Base-by-base conservation (phyloP, 208 protist species). In the Leishmania major region DNA sequence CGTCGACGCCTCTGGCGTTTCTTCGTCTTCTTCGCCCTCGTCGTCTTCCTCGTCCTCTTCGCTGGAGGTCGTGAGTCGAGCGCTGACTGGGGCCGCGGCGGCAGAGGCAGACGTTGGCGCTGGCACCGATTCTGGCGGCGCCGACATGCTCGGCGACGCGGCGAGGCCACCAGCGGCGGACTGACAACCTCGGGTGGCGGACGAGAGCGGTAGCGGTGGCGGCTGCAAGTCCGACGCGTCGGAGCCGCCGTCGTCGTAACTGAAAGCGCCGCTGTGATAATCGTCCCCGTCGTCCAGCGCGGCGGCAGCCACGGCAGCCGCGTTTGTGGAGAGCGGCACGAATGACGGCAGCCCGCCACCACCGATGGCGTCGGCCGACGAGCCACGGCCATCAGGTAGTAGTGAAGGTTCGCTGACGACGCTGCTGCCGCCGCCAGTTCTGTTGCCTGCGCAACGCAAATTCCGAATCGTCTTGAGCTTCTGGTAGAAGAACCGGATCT, bases 401-500 rank as follows among this genome's bases (percentile, higher is more conserved):
- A 13, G 73, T 10, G 35, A 49, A 59, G 69, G 7, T n/a, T n/a
- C 25, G 67, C 40, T 47, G 25, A 47, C 35, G 15, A 45, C 10
- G 43, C 66, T 7, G 51, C 47, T 13, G 17, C 66, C 11, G 45
- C 51, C 28, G 73, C 11, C 37, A 55, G 53, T 35, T 17, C 31
- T 62, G 17, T n/a, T 83, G 66, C 72, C 55, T 13, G 28, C 51
- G 19, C 69, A 71, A n/a, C 77, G 75, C 82, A 79, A 71, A 35
- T 67, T 64, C 31, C 79, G 57, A 11, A 91, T 86, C 6, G 81
- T 76, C 19, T 79, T 67, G 35, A 97, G 67, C 81, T 94, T 94
- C 62, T 74, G 51, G 79, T 90, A 83, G 37, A 94, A 92, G 43
- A 92, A 78, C 6, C 84, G 55, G 51, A 95, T 95, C 79, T 95